phyloP scores from a whole-genome alignment of 129 eudicot genomes.

The Artemisia argyi region DNA sequence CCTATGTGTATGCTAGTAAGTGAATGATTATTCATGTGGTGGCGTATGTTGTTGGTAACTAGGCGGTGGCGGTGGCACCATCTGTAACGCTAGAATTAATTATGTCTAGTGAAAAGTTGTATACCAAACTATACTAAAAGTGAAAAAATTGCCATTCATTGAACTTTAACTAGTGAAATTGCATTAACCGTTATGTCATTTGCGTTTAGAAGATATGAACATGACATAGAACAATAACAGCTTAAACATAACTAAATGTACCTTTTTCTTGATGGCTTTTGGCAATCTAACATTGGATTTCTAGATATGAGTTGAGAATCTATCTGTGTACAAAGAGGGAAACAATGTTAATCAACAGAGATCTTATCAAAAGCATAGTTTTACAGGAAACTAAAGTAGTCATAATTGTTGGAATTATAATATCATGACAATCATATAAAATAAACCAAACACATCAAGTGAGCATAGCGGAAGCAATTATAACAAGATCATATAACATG shows the following conservation, averaged over 20 bases:
- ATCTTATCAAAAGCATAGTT: slow-evolving; percentile 10
- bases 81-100: no score
- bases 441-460: no score
- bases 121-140: not conserved
- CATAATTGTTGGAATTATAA: no score
- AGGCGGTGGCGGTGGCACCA: no score
- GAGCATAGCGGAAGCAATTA: no score
- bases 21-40: no score
- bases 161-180: slow-evolving; percentile 2
- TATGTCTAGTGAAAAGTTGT: no score
- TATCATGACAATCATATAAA: no score
- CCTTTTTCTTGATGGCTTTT: slow-evolving; percentile 15
- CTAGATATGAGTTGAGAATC: not conserved
- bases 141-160: not conserved
- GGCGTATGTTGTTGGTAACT: no score
- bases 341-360: not conserved
- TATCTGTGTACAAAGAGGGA: not conserved
- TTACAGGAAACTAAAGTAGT: not conserved
- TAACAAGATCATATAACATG: no score
- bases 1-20: no score
- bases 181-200: not conserved
- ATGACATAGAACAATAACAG: slow-evolving; percentile 1
- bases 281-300: not conserved
- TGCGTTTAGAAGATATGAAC: not conserved
- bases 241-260: not conserved